phyloP scores from a whole-genome alignment of 345 rosid genomes.

The Eucalyptus pumila region DNA sequence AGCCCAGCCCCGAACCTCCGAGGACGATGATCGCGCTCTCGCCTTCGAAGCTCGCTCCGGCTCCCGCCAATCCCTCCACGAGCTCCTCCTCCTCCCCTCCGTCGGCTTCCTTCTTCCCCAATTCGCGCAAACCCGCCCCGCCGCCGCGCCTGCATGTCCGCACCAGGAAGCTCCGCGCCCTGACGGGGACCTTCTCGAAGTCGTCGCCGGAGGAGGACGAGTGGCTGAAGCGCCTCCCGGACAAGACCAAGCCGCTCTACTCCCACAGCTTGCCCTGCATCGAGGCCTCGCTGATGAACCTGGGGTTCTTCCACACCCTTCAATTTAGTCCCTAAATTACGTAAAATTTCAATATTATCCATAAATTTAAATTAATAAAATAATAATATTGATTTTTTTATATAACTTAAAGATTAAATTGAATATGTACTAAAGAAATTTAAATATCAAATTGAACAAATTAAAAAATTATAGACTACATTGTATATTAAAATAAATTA shows the following conservation, averaged over 20 bases:
- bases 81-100: background rate
- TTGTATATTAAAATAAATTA: too few species aligned
- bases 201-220: conserved; percentile 71
- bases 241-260: conserved; percentile 71
- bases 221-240: conserved; percentile 74
- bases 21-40: conserved; percentile 28
- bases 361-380: too few species aligned
- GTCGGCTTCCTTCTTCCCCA: background rate
- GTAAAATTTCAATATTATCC: too few species aligned
- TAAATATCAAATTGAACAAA: too few species aligned
- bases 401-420: too few species aligned
- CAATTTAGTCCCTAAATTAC: too few species aligned
- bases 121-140: conserved; percentile 1
- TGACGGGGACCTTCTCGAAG: conserved; percentile 20
- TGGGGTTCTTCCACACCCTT: conserved; percentile 41
- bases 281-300: conserved; percentile 62
- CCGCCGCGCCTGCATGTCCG: background rate
- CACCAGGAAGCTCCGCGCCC: background rate
- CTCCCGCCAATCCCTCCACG: background rate
- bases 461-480: rapidly evolving
- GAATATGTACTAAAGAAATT: too few species aligned
- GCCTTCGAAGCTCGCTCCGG: conserved; percentile 5
- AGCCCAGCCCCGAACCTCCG: background rate
- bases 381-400: rapidly evolving
- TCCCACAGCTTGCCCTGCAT: conserved; percentile 91